Evolutionary conservation across 345 rosid species (phyloP), one percentile per base, ranked within the genome.

Genomic region (Eucalyptus urophylla): DNA sequence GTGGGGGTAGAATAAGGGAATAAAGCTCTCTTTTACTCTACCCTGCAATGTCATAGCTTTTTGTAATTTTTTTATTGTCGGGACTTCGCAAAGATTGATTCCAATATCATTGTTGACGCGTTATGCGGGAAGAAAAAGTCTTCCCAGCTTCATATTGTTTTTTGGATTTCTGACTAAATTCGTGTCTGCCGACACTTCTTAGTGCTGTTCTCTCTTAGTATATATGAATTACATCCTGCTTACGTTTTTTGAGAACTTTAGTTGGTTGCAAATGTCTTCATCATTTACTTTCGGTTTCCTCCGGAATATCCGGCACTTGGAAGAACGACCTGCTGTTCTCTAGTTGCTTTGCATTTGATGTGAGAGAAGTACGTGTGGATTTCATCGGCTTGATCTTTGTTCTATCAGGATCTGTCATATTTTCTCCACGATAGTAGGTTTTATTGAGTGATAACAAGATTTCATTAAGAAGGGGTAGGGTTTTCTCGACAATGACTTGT

Each of bases 1-100:
- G 87, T 88, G 91, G 89, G 91, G 90, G 88, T 89, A 86, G 93
- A 87, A 83, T 81, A 67, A 89, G 95, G 91, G 95, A 91, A 89
- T 90, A 88, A 90, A 92, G 87, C 89, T 90, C 90, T 92, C 85
- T 87, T 93, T 93, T 40, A 62, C 92, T 89, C 90, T 90, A 90
- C 92, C 91, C 91, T 47, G 33, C 86, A 40, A 76, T 76, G 83
- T 40, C 53, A 90, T 90, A 89, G 89, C 91, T 87, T 87, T 67
- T 91, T 40, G 76, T 86, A 40, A 44, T 43, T 29, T 62, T 62
- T 89, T 49, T 31, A 8, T 33, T 69, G 24, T 33, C 86, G 88
- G 88, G 90, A 89, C 89, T 88, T 56, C 76, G 86, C 56, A 88
- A 81, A 86, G 88, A 89, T 86, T 43, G 86, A 90, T 89, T 89